Conservation (phyloP, 1,284 basidiomycete genomes). For the Naganishia albida region DNA sequence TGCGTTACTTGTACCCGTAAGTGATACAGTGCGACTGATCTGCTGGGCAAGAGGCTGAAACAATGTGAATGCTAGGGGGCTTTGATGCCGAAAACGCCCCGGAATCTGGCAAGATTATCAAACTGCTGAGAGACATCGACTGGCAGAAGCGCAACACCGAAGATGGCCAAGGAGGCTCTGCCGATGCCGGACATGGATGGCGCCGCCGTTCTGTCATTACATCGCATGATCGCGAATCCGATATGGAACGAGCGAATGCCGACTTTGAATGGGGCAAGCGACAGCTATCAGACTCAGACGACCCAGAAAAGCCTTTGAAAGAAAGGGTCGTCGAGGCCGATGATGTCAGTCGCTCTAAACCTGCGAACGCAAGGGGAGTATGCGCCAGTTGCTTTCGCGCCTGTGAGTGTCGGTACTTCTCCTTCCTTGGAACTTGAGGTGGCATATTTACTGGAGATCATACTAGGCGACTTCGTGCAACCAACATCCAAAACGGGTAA, state of each 20-base stretch:
- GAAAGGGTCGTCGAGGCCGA: too few relatives aligned
- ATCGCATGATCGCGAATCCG: neutral
- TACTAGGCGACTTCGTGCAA: neutral
- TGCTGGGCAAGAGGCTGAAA: neutral
- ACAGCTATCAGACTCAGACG: neutral
- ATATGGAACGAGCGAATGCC: neutral
- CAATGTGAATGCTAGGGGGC: neutral
- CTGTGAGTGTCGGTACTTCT: too few relatives aligned
- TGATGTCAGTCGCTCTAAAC: too few relatives aligned
- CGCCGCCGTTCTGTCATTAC: neutral
- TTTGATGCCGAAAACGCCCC: neutral
- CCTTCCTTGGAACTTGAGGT: too few relatives aligned
- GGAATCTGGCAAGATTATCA: neutral
- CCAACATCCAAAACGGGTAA: neutral
- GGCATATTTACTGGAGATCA: too few relatives aligned
- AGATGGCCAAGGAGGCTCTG: neutral
- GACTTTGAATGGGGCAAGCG: conserved; percentile 8
- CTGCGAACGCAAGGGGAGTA: too few relatives aligned
- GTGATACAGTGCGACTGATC: neutral
- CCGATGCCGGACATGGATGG: neutral
- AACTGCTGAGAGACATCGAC: neutral
- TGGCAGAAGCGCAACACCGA: neutral
- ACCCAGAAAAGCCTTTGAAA: neutral
- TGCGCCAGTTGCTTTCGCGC: too few relatives aligned
- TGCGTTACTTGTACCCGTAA: neutral